phyloP scores from a whole-genome alignment of 2,329 filamentous ascomycete species.

The Colletotrichum godetiae region DNA sequence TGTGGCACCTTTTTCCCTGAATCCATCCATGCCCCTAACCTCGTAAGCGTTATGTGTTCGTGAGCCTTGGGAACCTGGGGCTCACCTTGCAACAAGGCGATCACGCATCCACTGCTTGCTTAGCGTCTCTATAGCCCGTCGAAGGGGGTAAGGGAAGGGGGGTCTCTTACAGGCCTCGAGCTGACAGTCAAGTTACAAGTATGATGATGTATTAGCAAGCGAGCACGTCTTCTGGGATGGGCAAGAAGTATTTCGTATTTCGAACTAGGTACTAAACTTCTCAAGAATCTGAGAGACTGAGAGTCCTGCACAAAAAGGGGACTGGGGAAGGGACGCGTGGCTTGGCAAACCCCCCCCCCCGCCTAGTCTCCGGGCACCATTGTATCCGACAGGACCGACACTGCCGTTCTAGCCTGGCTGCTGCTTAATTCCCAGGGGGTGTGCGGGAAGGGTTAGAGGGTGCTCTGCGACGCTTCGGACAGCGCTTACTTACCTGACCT shows the following conservation, averaged over 20 bases:
- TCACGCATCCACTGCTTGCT: constrained; percentile 20
- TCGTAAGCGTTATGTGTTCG: not conserved
- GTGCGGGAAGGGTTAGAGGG: no score
- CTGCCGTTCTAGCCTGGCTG: constrained; percentile 9
- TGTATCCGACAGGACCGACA: constrained; percentile 14
- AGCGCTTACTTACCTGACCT: not conserved
- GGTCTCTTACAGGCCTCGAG: not conserved
- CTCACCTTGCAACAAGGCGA: constrained; percentile 15
- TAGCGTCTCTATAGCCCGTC: not conserved
- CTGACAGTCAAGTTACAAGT: not conserved
- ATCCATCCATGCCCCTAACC: not conserved
- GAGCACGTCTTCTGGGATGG: not conserved
- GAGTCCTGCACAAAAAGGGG: not conserved
- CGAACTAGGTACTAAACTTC: no score
- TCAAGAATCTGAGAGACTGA: no score
- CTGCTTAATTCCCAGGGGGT: not conserved
- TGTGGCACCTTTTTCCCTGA: no score
- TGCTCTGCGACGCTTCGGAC: not conserved
- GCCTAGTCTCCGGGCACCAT: not conserved
- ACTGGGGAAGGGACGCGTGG: constrained; percentile 5
- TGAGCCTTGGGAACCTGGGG: not conserved
- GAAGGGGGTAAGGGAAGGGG: not conserved
- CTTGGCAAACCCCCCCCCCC: constrained; percentile 5
- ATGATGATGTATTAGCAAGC: not conserved
- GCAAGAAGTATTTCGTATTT: no score